These are phyloP conservation scores for Populus tomentosa DNA, from an alignment of 441 rosid species.

Conservation along the genomic window DNA sequence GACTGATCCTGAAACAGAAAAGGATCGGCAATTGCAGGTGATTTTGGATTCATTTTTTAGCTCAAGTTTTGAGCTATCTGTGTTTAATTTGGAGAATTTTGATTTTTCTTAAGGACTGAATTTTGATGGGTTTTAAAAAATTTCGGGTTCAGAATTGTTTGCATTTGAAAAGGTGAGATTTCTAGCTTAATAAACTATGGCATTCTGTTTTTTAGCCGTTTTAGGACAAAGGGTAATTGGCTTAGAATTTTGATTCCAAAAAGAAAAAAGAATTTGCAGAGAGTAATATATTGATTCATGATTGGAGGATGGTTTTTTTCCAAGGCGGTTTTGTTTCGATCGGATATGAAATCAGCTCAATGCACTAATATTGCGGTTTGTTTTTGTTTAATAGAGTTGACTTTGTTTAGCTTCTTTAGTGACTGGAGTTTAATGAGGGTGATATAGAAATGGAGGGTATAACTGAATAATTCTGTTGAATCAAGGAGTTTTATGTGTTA, in stretches of 20 bases:
- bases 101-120: neutral
- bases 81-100: conserved; percentile 3
- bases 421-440: neutral
- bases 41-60: neutral
- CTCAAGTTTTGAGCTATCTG: neutral
- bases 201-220: neutral
- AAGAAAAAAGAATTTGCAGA: neutral
- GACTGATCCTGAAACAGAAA: conserved; percentile 87
- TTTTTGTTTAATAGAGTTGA: neutral
- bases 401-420: neutral
- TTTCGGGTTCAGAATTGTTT: neutral
- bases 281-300: neutral
- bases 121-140: neutral
- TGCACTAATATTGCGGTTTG: neutral
- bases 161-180: neutral
- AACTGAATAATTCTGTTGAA: neutral
- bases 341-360: neutral
- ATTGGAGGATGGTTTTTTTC: neutral
- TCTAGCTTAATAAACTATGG: neutral
- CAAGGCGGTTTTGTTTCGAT: neutral
- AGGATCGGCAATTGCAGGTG: conserved; percentile 87
- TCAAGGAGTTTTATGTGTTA: neutral
- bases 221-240: neutral
- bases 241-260: neutral
- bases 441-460: neutral